Conservation (phyloP, 1,139 yeast genomes). For the Candida tropicalis region DNA sequence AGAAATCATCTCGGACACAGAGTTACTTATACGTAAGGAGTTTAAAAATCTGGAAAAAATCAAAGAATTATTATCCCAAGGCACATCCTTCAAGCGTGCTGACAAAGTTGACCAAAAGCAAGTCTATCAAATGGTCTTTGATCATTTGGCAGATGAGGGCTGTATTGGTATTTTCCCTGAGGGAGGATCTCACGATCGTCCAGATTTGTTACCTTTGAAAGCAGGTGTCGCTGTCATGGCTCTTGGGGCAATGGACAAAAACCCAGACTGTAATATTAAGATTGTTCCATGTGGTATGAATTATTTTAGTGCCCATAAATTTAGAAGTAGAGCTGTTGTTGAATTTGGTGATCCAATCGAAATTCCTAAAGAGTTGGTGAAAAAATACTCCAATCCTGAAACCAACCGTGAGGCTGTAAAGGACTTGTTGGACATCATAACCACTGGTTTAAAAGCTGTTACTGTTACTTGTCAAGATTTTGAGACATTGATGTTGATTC, state of each 20-base stretch:
- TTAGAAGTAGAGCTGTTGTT: slow-evolving; percentile 90
- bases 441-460: slow-evolving; percentile 80
- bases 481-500: slow-evolving; percentile 89
- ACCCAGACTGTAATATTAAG: slow-evolving; percentile 72
- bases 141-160: slow-evolving; percentile 75
- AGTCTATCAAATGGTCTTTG: slow-evolving; percentile 81
- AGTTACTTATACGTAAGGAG: slow-evolving; percentile 69
- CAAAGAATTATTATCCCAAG: slow-evolving; percentile 44
- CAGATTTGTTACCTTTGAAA: slow-evolving; percentile 86
- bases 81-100: slow-evolving; percentile 72
- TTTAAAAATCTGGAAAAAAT: slow-evolving; percentile 58
- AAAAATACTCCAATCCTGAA: slow-evolving; percentile 55
- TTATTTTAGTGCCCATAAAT: slow-evolving; percentile 93
- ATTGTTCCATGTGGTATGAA: slow-evolving; percentile 97
- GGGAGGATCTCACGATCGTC: slow-evolving; percentile 95
- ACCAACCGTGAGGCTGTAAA: slow-evolving; percentile 73
- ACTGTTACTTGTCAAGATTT: slow-evolving; percentile 92
- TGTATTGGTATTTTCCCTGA: slow-evolving; percentile 97
- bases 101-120: slow-evolving; percentile 81
- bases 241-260: slow-evolving; percentile 79
- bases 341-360: slow-evolving; percentile 92
- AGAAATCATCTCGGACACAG: slow-evolving; percentile 73
- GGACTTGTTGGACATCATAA: slow-evolving; percentile 67
- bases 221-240: slow-evolving; percentile 99
- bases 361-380: slow-evolving; percentile 64